phyloP scores from a whole-genome alignment of 306 rosid species.

The Malus sieversii region DNA sequence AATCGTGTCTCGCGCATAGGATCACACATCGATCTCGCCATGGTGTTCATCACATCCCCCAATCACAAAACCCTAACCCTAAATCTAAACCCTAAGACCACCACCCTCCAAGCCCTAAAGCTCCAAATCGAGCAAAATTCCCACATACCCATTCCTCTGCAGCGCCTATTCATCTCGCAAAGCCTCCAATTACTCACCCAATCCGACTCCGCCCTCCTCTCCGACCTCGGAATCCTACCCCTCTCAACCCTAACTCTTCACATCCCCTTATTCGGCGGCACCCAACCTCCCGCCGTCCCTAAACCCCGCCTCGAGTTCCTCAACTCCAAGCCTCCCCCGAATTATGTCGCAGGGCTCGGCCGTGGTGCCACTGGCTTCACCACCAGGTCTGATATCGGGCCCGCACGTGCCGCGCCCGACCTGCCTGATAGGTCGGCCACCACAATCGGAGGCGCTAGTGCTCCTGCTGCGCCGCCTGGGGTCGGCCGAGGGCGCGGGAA shows the following conservation, averaged over 20 bases:
- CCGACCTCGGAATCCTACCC: slow-evolving; percentile 41
- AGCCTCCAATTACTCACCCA: slow-evolving; percentile 26
- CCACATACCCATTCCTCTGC: slow-evolving; percentile 40
- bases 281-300: slow-evolving; percentile 45
- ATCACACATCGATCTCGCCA: not conserved
- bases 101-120: slow-evolving; percentile 50
- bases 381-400: slow-evolving; percentile 78
- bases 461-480: slow-evolving; percentile 13
- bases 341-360: slow-evolving; percentile 84
- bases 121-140: slow-evolving; percentile 36
- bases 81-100: slow-evolving; percentile 48
- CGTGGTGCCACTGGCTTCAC: slow-evolving; percentile 96
- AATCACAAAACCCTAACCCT: slow-evolving; percentile 44
- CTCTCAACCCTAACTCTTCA: slow-evolving; percentile 37
- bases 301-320: slow-evolving; percentile 75
- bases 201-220: slow-evolving; percentile 35
- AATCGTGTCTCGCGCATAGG: no score
- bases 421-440: slow-evolving; percentile 65
- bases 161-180: slow-evolving; percentile 57
- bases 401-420: slow-evolving; percentile 82
- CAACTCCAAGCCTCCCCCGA: slow-evolving; percentile 75
- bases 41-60: slow-evolving; percentile 63
- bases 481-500: slow-evolving; percentile 58
- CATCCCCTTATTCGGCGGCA: slow-evolving; percentile 29
- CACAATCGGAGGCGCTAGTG: slow-evolving; percentile 33